Base-by-base conservation (phyloP, 768 basidiomycete species). In the Suillus brevipes region DNA sequence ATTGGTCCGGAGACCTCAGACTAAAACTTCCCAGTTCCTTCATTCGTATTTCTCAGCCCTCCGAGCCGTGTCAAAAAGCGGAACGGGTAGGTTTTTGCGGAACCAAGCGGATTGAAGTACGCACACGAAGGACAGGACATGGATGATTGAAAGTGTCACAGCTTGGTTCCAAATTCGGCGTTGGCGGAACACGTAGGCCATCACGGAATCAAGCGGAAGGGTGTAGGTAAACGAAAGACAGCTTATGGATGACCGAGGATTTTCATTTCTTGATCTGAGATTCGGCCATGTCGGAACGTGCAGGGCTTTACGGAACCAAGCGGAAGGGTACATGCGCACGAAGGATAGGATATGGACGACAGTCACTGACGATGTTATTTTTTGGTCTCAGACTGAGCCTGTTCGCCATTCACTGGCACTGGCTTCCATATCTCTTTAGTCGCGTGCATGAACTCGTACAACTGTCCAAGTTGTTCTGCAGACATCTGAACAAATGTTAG, bases 401-500 rank as follows among this genome's bases (percentile, higher is more conserved):
- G 36, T 66, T 73, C 73, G 43, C 70, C 63, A 62, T 75, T 66
- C 59, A 80, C 74, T 25, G 88, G 83, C 72, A 80, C 74, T 25
- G 88, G 83, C 72, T 89, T 95, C 93, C 92, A 97, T 38, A 97
- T 83, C 66, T 90, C 90, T 73, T 92, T 94, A 0, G 94, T 89
- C 3, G 89, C 92, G 67, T 92, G 89, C 94, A 97, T 95, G 66
- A 99, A 83, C 73, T 98, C 95, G 73, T 97, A 94, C 49, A 99
- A 77, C 76, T 99, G 97, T 1, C 92, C 92, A 5, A 98, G 81
- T 74, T 99, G 97, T 73, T 97, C 94, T 38, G 81, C 77, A 23
- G 94, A 95, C 88, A 96, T 90, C 94, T 95, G 64, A 9, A 59
- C 62, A 18, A 34, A 62, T 66, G 36, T 16, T 20, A 59, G 31